These are phyloP conservation scores for Mycena indigotica DNA, from an alignment of 768 basidiomycete species.

Conservation along the genomic window DNA sequence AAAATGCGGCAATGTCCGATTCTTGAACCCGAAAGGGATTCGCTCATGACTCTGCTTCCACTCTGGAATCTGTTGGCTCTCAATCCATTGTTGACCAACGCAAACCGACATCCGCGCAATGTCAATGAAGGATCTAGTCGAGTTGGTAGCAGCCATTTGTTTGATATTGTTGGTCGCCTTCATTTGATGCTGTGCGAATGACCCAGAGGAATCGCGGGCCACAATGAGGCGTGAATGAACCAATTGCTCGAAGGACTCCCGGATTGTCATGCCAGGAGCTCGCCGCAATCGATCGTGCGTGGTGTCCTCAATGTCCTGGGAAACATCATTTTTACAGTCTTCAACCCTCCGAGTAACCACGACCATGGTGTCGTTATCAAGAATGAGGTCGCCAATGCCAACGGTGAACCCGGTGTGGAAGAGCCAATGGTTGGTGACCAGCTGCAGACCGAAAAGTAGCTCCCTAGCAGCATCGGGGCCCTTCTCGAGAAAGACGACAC, in stretches of 20 bases:
- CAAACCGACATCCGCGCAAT: constrained; percentile 98
- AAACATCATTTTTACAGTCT: constrained; percentile 77
- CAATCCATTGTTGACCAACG: constrained; percentile 49
- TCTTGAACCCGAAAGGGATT: constrained; percentile 98
- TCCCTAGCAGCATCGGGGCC: constrained; percentile 80
- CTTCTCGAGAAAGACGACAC: background rate
- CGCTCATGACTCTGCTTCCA: no score
- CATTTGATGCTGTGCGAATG: constrained; percentile 93
- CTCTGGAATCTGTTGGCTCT: no score
- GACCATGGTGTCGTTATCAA: no score
- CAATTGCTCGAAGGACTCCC: constrained; percentile 94
- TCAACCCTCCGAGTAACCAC: constrained; percentile 82
- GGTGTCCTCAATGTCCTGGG: constrained; percentile 77
- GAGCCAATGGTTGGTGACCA: constrained; percentile 97
- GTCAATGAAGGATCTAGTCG: constrained; percentile 99
- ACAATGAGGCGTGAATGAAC: constrained; percentile 90
- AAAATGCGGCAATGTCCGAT: constrained; percentile 66
- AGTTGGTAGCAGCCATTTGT: constrained; percentile 99
- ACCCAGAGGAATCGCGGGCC: constrained; percentile 94
- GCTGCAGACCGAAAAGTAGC: constrained; percentile 94
- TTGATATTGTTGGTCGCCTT: constrained; percentile 99
- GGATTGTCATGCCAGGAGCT: constrained; percentile 97
- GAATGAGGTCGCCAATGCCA: constrained; percentile 98
- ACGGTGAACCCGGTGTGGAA: constrained; percentile 99
- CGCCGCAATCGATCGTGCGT: constrained; percentile 86